These are phyloP conservation scores for Saccharomycopsis fermentans DNA, from an alignment of 805 yeast species.

Conservation along the genomic window DNA sequence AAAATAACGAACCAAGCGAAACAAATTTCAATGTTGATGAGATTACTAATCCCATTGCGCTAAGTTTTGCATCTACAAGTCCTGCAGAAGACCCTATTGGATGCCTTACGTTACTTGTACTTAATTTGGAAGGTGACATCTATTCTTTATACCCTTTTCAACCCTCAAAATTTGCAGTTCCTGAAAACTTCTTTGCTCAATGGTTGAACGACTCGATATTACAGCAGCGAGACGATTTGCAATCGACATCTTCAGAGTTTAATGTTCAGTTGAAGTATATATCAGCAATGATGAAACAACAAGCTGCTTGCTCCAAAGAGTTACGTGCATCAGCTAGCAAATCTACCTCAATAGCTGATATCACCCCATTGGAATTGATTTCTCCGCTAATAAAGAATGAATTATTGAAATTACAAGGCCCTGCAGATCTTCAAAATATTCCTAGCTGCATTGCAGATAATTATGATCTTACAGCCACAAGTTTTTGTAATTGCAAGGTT, in stretches of 20 bases:
- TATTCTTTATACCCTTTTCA: constrained; percentile 55
- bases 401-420: constrained; percentile 13
- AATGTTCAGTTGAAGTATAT: neutral
- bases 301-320: neutral
- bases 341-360: neutral
- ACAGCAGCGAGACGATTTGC: neutral
- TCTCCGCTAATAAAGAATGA: neutral
- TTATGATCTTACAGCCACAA: constrained; percentile 1
- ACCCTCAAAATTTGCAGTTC: constrained; percentile 36
- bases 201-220: neutral
- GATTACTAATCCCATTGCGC: constrained; percentile 20
- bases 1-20: constrained; percentile 13
- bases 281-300: constrained; percentile 1
- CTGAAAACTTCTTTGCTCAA: constrained; percentile 15
- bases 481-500: neutral
- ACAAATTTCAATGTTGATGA: constrained; percentile 21
- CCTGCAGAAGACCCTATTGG: constrained; percentile 29
- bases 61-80: constrained; percentile 21
- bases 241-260: neutral
- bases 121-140: constrained; percentile 48
- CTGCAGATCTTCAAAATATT: constrained; percentile 4
- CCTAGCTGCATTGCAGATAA: constrained; percentile 3
- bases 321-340: neutral
- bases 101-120: constrained; percentile 41
- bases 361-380: neutral